Evolutionary conservation across 1,284 basidiomycete genomes (phyloP).

Genomic region (Golubevia pallescens): DNA sequence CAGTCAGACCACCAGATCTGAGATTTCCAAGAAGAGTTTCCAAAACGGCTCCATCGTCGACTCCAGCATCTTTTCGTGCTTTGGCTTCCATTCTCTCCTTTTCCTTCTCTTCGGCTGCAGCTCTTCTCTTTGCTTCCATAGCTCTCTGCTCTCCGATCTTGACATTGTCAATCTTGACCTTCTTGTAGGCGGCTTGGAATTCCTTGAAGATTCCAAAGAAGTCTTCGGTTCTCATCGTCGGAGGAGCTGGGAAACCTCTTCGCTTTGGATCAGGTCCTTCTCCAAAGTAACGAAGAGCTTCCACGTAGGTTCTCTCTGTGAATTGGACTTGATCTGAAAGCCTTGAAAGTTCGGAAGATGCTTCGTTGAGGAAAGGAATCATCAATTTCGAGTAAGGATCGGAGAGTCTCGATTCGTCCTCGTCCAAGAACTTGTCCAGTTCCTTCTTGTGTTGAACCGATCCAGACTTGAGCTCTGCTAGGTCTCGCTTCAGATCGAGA

Average conservation of each 20-base stretch:
- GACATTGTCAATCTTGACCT: constrained; percentile 56
- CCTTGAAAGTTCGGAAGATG: constrained; percentile 34
- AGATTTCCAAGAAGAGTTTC: constrained; percentile 57
- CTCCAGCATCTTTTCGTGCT: constrained; percentile 52
- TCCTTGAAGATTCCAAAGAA: constrained; percentile 64
- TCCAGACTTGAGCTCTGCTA: constrained; percentile 62
- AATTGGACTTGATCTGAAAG: constrained; percentile 57
- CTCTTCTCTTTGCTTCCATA: constrained; percentile 52
- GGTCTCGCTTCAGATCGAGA: constrained; percentile 52
- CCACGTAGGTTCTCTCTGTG: constrained; percentile 52
- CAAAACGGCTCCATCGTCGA: constrained; percentile 56
- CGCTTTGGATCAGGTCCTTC: constrained; percentile 58
- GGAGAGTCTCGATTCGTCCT: constrained; percentile 46
- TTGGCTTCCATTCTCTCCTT: constrained; percentile 49
- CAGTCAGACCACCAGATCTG: constrained; percentile 44
- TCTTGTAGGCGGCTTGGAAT: constrained; percentile 58
- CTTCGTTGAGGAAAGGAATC: constrained; percentile 59
- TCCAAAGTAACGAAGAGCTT: constrained; percentile 61
- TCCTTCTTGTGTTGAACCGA: constrained; percentile 56
- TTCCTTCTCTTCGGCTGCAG: constrained; percentile 57
- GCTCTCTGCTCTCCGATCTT: constrained; percentile 50
- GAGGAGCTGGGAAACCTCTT: constrained; percentile 46
- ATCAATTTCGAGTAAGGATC: constrained; percentile 62
- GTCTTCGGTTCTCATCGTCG: constrained; percentile 59
- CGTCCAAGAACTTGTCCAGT: constrained; percentile 54